Conservation (phyloP, 1,284 basidiomycete genomes). For the Agroathelia rolfsii region DNA sequence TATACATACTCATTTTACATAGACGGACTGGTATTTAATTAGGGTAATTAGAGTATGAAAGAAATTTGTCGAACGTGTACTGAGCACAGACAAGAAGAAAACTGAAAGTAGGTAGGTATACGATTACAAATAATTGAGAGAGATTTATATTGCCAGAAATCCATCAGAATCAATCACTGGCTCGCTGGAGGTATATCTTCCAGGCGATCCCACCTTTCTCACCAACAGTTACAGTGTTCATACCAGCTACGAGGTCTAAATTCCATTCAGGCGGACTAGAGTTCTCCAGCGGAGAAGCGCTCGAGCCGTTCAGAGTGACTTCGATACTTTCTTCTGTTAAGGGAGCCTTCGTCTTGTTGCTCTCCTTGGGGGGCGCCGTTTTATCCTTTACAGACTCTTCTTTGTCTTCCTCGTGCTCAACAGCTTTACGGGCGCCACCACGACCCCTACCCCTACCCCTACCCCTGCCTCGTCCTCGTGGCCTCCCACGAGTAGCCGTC, state of each 20-base stretch:
- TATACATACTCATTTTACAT: no score
- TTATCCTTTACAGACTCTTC: slow-evolving; percentile 28
- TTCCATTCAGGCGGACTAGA: slow-evolving; percentile 40
- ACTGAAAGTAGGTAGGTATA: no score
- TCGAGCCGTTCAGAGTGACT: slow-evolving; percentile 39
- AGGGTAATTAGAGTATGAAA: no score
- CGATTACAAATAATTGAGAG: no score
- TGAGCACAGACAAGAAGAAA: no score
- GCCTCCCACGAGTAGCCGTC: no score
- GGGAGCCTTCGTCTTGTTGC: slow-evolving; percentile 24
- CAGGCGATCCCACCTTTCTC: slow-evolving; percentile 54
- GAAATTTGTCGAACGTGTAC: no score
- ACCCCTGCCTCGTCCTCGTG: slow-evolving; percentile 26
- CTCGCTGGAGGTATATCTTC: slow-evolving; percentile 59
- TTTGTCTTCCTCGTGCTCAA: slow-evolving; percentile 28
- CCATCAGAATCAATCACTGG: no score
- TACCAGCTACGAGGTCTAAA: slow-evolving; percentile 40
- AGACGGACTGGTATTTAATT: no score
- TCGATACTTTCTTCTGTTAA: slow-evolving; percentile 38
- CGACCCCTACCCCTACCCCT: slow-evolving; percentile 23
- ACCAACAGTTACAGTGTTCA: slow-evolving; percentile 55
- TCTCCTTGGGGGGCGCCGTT: slow-evolving; percentile 20
- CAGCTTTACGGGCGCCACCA: slow-evolving; percentile 21
- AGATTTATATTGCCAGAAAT: no score
- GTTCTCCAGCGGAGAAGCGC: slow-evolving; percentile 31